These are phyloP conservation scores for Stagonosporopsis rhizophila DNA, from an alignment of 2,329 filamentous ascomycete genomes.

Conservation along the genomic window DNA sequence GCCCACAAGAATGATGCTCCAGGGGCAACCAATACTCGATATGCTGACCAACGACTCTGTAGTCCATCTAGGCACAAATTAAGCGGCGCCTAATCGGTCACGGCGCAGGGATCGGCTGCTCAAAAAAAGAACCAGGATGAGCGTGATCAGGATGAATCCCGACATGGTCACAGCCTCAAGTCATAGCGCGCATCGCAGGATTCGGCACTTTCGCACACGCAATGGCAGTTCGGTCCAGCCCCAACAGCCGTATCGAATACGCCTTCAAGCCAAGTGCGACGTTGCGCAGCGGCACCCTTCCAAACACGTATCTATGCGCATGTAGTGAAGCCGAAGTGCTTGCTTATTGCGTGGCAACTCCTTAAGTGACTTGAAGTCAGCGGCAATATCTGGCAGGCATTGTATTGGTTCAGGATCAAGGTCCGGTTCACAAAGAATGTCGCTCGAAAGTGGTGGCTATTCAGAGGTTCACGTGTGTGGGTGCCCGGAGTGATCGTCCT, in stretches of 20 bases:
- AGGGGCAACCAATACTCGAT: not conserved
- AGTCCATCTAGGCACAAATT: constrained; percentile 6
- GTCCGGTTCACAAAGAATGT: not conserved
- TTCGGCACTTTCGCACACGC: not conserved
- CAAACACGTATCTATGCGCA: constrained; percentile 1
- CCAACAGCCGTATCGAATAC: not conserved
- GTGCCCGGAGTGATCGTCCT: constrained; percentile 1
- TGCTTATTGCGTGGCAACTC: constrained; percentile 9
- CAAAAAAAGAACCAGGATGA: not conserved
- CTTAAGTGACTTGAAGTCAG: constrained; percentile 1
- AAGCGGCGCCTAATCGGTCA: constrained; percentile 15
- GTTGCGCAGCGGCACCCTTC: constrained; percentile 16
- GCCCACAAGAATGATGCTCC: not conserved
- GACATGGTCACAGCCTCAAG: not conserved
- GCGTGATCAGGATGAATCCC: constrained; percentile 4
- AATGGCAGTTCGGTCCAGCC: not conserved
- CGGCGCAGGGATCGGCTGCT: constrained; percentile 8
- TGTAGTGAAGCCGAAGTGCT: constrained; percentile 1
- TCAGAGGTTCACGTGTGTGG: constrained; percentile 9
- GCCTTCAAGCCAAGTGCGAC: constrained; percentile 10
- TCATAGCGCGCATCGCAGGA: not conserved
- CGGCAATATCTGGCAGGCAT: constrained; percentile 6
- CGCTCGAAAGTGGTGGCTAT: constrained; percentile 7
- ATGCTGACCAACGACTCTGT: not conserved
- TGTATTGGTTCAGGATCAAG: constrained; percentile 9